Evolutionary conservation across 805 yeast genomes (phyloP), one percentile per base, ranked within the genome.

Genomic region (Metschnikowia baotianmanensis): DNA sequence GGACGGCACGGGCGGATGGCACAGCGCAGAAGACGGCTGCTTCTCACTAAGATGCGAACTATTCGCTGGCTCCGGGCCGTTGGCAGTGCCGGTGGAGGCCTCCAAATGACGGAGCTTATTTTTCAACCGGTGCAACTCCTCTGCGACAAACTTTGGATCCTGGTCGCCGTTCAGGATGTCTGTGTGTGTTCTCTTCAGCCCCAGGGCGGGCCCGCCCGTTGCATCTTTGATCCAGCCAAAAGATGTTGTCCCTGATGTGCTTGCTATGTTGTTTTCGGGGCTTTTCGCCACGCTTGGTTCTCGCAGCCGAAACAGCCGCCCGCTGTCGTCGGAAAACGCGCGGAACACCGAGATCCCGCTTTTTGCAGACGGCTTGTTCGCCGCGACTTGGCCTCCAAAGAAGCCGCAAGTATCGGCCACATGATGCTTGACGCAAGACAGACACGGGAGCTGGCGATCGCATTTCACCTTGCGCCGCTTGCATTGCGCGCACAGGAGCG

Each of bases 391-490:
- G 26, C 48, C 47, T 9, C 53, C 62, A 6, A 55, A 51, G 45
- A 59, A 63, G 5, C 47, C 55, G 45, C 69, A 63, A 1, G 41
- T 40, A 6, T 40, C 45, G 10, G 51, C 52, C 13, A 52, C 53
- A 26, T 57, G 58, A 37, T 59, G 57, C 27, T 50, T 54, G 6
- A 55, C 38, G 43, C 72, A 67, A 6, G 65, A 51, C 17, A 56
- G 47, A 42, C 72, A 67, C 1, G 72, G 72, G 27, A 48, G 44
- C 11, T 57, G 57, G 23, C 68, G 52, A 47, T 67, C 70, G 49
- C 72, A 67, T 38, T 61, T 64, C 31, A 66, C 67, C 44, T 67
- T 67, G 23, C 71, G 43, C 36, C 48, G 52, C 40, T 63, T 61
- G 52, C 72, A 67, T 27, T 56, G 58, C 36, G 45, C 52, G 42